These are phyloP conservation scores for Pyrenophora graminea DNA, from an alignment of 2,329 filamentous ascomycete genomes.

Conservation along the genomic window DNA sequence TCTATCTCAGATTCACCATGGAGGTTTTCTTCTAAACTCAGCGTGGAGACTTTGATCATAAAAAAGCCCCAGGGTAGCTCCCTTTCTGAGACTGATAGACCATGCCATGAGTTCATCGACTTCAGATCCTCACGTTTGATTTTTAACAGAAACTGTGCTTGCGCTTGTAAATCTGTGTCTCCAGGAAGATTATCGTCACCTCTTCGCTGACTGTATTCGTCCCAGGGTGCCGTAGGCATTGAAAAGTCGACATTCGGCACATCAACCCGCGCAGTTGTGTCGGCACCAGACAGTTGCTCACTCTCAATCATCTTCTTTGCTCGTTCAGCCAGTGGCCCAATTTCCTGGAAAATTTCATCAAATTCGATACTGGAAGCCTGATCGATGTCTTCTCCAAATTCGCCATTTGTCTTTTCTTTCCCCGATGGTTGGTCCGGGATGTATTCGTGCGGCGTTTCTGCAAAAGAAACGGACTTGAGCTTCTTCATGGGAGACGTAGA, in stretches of 20 bases:
- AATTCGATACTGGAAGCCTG: slow-evolving; percentile 21
- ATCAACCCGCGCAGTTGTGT: slow-evolving; percentile 54
- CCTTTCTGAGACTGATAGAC: slow-evolving; percentile 46
- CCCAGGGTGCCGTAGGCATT: slow-evolving; percentile 54
- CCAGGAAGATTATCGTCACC: slow-evolving; percentile 3
- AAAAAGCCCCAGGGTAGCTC: slow-evolving; percentile 56
- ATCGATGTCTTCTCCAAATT: neutral
- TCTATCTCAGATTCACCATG: slow-evolving; percentile 47
- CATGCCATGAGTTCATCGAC: slow-evolving; percentile 47
- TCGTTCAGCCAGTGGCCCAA: slow-evolving; percentile 45
- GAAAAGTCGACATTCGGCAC: slow-evolving; percentile 55
- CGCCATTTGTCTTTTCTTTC: slow-evolving; percentile 19
- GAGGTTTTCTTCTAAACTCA: slow-evolving; percentile 47
- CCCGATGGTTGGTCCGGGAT: slow-evolving; percentile 38
- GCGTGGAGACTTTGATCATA: slow-evolving; percentile 44
- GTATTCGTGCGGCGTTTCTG: slow-evolving; percentile 42
- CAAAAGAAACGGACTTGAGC: slow-evolving; percentile 48
- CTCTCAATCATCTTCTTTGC: slow-evolving; percentile 45
- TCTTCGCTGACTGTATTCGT: slow-evolving; percentile 30
- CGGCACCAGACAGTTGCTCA: slow-evolving; percentile 53
- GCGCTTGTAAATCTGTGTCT: slow-evolving; percentile 35
- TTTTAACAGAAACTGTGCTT: slow-evolving; percentile 39
- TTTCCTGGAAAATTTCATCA: slow-evolving; percentile 39
- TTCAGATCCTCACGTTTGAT: slow-evolving; percentile 42
- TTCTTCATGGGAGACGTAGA: slow-evolving; percentile 46